A percentile compares a stretch with the other conserved stretches of the same genome.
Evolutionary conservation across 352 stramenopile genomes (phyloP).

Genomic region (Phytophthora syringae): DNA sequence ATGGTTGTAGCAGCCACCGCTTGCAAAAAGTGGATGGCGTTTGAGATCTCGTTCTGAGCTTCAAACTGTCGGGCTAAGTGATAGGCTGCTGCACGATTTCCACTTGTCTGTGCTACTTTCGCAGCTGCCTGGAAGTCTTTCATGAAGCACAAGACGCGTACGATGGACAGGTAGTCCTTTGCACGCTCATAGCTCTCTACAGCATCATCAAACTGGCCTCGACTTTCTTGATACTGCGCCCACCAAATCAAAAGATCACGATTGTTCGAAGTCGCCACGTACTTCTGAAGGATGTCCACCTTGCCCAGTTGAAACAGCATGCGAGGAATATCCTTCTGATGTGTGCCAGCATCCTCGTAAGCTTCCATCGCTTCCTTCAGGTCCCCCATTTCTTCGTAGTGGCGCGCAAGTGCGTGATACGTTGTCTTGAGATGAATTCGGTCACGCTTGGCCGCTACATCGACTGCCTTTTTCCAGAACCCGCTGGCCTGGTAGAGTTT

Average conservation of each 20-base stretch:
- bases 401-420: conserved; percentile 88
- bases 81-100: conserved; percentile 81
- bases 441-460: conserved; percentile 89
- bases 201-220: conserved; percentile 88
- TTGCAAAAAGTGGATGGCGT: conserved; percentile 94
- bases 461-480: conserved; percentile 91
- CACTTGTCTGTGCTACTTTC: conserved; percentile 85
- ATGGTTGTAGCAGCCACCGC: conserved; percentile 92
- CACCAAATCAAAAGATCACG: conserved; percentile 92
- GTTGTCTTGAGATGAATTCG: conserved; percentile 93
- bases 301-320: conserved; percentile 93
- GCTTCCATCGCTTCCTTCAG: conserved; percentile 92
- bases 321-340: conserved; percentile 91
- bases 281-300: conserved; percentile 92
- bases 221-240: conserved; percentile 93
- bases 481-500: conserved; percentile 91
- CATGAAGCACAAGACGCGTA: conserved; percentile 92
- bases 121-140: conserved; percentile 87
- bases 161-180: conserved; percentile 89
- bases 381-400: conserved; percentile 91
- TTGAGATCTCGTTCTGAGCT: conserved; percentile 73
- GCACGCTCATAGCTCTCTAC: conserved; percentile 90
- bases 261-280: conserved; percentile 89
- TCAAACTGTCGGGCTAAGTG: conserved; percentile 91
- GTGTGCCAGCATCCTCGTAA: conserved; percentile 91